These are phyloP conservation scores for Skeletonema grethae DNA, from an alignment of 108 stramenopile genomes.

Conservation along the genomic window DNA sequence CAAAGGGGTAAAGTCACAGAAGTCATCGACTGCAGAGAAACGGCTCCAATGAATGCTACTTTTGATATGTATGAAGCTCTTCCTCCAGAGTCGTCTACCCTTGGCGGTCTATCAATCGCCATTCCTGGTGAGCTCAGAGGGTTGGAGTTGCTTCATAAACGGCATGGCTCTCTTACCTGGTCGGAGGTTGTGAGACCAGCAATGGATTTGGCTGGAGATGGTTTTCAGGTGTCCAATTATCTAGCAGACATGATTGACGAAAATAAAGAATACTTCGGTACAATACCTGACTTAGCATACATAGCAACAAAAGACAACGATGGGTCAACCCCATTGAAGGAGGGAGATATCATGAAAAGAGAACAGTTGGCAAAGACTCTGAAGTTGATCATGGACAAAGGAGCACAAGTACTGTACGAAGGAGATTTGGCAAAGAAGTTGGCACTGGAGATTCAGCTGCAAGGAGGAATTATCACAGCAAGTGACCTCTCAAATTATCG, in stretches of 20 bases:
- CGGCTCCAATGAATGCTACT: constrained; percentile 58
- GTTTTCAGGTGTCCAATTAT: constrained; percentile 46
- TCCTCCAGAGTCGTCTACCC: constrained; percentile 35
- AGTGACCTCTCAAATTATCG: constrained; percentile 65
- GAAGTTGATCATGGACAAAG: constrained; percentile 52
- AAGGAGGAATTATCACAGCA: constrained; percentile 73
- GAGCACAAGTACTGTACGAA: constrained; percentile 65
- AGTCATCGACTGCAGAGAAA: constrained; percentile 84
- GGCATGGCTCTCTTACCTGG: constrained; percentile 70
- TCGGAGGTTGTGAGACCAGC: constrained; percentile 64
- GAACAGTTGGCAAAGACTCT: constrained; percentile 59
- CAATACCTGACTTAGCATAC: constrained; percentile 22
- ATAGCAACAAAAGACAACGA: constrained; percentile 46
- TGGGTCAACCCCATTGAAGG: constrained; percentile 34
- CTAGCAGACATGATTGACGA: constrained; percentile 51
- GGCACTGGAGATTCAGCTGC: constrained; percentile 55
- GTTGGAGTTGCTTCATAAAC: constrained; percentile 66
- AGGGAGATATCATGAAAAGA: constrained; percentile 70
- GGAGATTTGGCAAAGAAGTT: constrained; percentile 53
- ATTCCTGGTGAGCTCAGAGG: constrained; percentile 83
- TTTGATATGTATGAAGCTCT: constrained; percentile 58
- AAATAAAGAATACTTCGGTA: constrained; percentile 11
- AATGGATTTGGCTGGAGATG: constrained; percentile 59
- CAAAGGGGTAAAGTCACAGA: constrained; percentile 46
- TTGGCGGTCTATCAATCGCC: constrained; percentile 70